Evolutionary conservation across 352 stramenopile genomes (phyloP).

Genomic region (Pythium plurisporium): DNA sequence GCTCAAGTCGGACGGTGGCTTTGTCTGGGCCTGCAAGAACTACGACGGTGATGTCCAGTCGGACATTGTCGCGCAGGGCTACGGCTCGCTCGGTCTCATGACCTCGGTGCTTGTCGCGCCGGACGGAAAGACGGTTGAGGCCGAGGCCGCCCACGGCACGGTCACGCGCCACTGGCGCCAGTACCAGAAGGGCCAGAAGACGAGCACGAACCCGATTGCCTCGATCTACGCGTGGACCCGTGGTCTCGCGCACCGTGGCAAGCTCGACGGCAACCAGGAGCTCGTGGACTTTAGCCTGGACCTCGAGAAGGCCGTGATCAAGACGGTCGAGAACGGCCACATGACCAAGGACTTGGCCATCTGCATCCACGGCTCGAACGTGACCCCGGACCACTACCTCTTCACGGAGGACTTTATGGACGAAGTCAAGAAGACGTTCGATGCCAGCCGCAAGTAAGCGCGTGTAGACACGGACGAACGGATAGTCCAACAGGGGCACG

Average conservation of each 20-base stretch:
- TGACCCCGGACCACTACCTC: slow-evolving; percentile 76
- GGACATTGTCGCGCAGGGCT: slow-evolving; percentile 88
- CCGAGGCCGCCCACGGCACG: slow-evolving; percentile 86
- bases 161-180: slow-evolving; percentile 87
- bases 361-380: slow-evolving; percentile 67
- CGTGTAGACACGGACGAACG: not conserved
- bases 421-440: slow-evolving; percentile 51
- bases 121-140: slow-evolving; percentile 85
- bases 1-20: slow-evolving; percentile 86
- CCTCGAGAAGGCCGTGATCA: slow-evolving; percentile 69
- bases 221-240: slow-evolving; percentile 89
- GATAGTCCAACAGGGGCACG: too few relatives aligned
- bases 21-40: slow-evolving; percentile 91
- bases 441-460: slow-evolving; percentile 13
- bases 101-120: slow-evolving; percentile 80
- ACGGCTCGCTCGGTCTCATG: slow-evolving; percentile 87
- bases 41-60: slow-evolving; percentile 90
- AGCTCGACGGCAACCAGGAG: slow-evolving; percentile 77
- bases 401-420: slow-evolving; percentile 4
- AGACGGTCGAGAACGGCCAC: slow-evolving; percentile 74
- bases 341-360: slow-evolving; percentile 89
- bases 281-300: slow-evolving; percentile 72
- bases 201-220: slow-evolving; percentile 86
- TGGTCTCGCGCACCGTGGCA: slow-evolving; percentile 75
- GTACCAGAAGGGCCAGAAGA: slow-evolving; percentile 86